A percentile compares a stretch with the other conserved stretches of the same genome.
Conservation (phyloP, 2,329 filamentous ascomycete genomes). For the Ceratocystis ficicola region DNA sequence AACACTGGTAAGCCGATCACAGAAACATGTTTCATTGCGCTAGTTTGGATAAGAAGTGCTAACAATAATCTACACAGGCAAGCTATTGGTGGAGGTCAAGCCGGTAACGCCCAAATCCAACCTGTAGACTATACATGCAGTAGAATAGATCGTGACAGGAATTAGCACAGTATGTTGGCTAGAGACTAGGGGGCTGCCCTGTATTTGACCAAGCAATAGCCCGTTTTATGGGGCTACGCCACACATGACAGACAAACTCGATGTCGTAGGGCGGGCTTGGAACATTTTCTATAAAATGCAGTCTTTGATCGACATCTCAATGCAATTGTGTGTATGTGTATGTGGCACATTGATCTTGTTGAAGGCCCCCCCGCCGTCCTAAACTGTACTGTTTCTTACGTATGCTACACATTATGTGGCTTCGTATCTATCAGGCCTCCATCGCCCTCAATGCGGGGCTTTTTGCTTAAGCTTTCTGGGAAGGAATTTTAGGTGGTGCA, state of each 20-base stretch:
- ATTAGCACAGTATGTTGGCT: no score
- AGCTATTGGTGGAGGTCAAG: conserved; percentile 44
- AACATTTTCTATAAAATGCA: not conserved
- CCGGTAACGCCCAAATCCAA: conserved; percentile 4
- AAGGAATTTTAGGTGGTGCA: not conserved
- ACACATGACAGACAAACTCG: not conserved
- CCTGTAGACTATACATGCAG: not conserved
- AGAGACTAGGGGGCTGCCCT: not conserved
- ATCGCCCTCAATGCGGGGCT: no score
- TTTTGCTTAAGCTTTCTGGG: not conserved
- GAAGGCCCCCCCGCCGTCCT: not conserved
- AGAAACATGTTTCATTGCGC: not conserved
- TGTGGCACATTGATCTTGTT: not conserved
- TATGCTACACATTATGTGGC: not conserved
- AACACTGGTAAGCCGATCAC: conserved; percentile 50
- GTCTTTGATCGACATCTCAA: not conserved
- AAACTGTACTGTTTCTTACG: not conserved
- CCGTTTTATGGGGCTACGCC: not conserved
- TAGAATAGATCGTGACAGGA: no score
- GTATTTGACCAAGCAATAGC: not conserved
- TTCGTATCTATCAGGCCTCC: not conserved
- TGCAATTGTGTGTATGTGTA: not conserved
- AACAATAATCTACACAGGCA: conserved; percentile 3
- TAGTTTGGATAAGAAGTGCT: not conserved
- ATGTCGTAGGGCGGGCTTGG: not conserved